Base-by-base conservation (phyloP, 192 early-diverging fungal species). In the Spizellomyces punctatus region DNA sequence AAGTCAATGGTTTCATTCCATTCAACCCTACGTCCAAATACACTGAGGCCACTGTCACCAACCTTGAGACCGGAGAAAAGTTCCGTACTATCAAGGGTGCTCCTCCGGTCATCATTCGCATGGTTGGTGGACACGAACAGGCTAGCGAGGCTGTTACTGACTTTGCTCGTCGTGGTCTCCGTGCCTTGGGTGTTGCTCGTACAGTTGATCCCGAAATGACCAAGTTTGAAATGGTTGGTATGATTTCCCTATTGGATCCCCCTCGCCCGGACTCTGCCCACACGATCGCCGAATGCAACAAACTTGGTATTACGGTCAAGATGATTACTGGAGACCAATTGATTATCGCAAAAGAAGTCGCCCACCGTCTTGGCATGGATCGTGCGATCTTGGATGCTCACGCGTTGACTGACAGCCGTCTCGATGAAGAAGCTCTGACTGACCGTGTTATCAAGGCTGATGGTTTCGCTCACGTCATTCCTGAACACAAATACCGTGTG, bases 401-500 rank as follows among this genome's bases (percentile, higher is more conserved):
- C 62, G 90, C 91, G 68, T 83, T 98, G 46, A 89, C 94, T 9
- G 93, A 95, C 74, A 79, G 83, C 65, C 82, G 82, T 22, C 80
- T 88, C 71, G 83, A 83, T 62, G 95, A 98, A 72, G 91, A 91
- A 64, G 90, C 90, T 74, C 81, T 96, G 16, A 93, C 91, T 56
- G 88, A 93, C 77, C 90, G 93, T 75, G 89, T 89, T 69, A 82
- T 88, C 56, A 91, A 93, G 63, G 92, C 92, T 14, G 96, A 98
- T 80, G 96, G 96, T 62, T 98, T 98, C 81, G 96, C 94, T 16
- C 93, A 96, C 77, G 96, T 98, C 44, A 96, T 95, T 81, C 96
- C 96, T 61, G 96, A 98, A 79, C 95, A 98, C 91, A 98, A 98
- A 82, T 96, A 93, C 84, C 86, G 90, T 44, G 95, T 98, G n/a